A percentile compares a stretch with the other conserved stretches of the same genome.
These are phyloP conservation scores for Cercis canadensis DNA, from an alignment of 306 rosid genomes.

Conservation along the genomic window DNA sequence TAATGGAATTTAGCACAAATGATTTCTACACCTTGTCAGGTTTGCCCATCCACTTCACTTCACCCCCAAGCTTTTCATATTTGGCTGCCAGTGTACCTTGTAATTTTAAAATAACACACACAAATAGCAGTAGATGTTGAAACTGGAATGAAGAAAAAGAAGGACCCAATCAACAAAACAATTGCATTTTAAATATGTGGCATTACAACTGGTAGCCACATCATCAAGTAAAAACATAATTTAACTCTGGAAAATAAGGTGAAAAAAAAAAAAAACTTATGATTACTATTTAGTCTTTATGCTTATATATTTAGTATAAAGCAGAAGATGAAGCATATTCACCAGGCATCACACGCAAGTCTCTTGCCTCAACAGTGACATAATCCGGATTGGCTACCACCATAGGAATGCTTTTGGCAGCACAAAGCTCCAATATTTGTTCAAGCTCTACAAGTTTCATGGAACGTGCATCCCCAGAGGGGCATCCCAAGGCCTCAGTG, in stretches of 20 bases:
- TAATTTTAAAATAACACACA: slow-evolving; percentile 24
- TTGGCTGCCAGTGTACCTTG: slow-evolving; percentile 86
- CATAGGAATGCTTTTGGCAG: slow-evolving; percentile 85
- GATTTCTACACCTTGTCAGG: slow-evolving; percentile 74
- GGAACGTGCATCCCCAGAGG: slow-evolving; percentile 66
- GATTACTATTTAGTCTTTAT: not conserved
- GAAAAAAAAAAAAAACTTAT: slow-evolving; percentile 1
- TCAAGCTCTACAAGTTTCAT: slow-evolving; percentile 81
- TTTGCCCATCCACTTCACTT: slow-evolving; percentile 99
- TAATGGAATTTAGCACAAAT: slow-evolving; percentile 4
- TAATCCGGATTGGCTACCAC: slow-evolving; percentile 99
- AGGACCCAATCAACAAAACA: slow-evolving; percentile 13
- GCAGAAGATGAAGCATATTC: slow-evolving; percentile 36
- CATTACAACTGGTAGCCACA: not conserved
- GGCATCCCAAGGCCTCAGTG: slow-evolving; percentile 85
- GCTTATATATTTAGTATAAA: not conserved
- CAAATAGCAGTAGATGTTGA: slow-evolving; percentile 25
- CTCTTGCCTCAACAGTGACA: slow-evolving; percentile 91
- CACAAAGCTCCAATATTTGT: slow-evolving; percentile 75
- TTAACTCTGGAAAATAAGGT: not conserved
- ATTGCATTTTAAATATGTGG: not conserved
- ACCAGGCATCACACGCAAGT: slow-evolving; percentile 96
- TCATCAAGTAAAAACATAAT: slow-evolving; percentile 16
- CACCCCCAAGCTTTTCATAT: slow-evolving; percentile 92
- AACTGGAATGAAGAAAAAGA: slow-evolving; percentile 10